Base-by-base conservation (phyloP, 495 filamentous ascomycete genomes). In the Astrothelium macrocarpum region DNA sequence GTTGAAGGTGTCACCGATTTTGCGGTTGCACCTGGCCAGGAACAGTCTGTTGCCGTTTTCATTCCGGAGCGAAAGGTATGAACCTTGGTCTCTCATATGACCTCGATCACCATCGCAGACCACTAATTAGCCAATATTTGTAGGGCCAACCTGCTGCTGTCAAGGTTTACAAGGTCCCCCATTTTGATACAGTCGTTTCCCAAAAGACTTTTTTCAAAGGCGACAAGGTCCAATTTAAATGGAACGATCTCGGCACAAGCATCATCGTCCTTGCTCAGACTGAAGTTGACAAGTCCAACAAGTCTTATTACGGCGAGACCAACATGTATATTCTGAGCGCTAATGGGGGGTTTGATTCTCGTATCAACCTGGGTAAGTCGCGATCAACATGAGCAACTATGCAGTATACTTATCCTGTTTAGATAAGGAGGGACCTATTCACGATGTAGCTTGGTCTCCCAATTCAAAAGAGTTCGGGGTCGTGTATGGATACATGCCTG, bases 181-280 rank as follows among this genome's bases (percentile, higher is more conserved):
- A 90, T 66, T 96, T 96, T 74, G 80, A 75, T 65, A 76, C 76
- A 42, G 82, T 91, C 1, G 85, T 96, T 25, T 97, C 95, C 12
- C 91, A 97, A 75, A 97, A 97, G 87, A 97, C 85, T 26, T 98
- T 98, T 77, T 98, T 90, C 83, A 98, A 98, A 79, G 94, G 91
- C 63, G 94, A 98, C 77, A 97, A 97, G 78, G 91, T 97, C 39
- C 90, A 96, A 77, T 78, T 98, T 67, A 97, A 97, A 79, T 98
- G 94, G 94, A 97, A 97, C 75, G 81, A 83, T 45, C 81, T 90
- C 61, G 94, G 94, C 18, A 96, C 90, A 11, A 91, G 84, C 70
- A 75, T 97, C 69, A 90, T 98, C 74, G 93, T 97, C 67, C 85
- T 98, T 71, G 92, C 94, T 66, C 94, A 97, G 79, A 98, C 94